Evolutionary conservation across 441 rosid species (phyloP), one percentile per base, ranked within the genome.

Genomic region (Lepidium campestre): DNA sequence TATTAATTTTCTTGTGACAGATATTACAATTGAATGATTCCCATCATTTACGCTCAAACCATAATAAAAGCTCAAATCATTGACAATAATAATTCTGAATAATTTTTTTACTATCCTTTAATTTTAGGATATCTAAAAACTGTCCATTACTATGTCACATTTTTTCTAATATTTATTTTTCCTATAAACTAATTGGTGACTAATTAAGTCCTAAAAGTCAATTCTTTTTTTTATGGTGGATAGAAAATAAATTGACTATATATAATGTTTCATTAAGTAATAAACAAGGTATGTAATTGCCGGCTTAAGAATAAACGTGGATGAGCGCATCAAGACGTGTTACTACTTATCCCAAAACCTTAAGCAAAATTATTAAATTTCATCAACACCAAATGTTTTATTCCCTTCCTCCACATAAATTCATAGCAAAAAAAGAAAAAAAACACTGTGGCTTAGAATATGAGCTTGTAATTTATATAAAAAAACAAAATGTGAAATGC

Each of bases 251-350:
- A 70, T 6, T 40, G 25, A 29, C 4, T 20, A 11, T 10, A 5
- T 52, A n/a, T 29, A 19, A 3, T 15, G 22, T 29, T 23, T 12
- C 6, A 37, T 11, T 5, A 62, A 54, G 34, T 54, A 34, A 54
- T 25, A 22, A 29, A 57, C 18, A 55, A 36, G 8, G 54, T 22
- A 39, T 40, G 60, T 34, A 61, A 44, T 53, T 37, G 42, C 8
- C 50, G 56, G 22, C 67, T 52, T 42, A 40, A 4, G 61, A 61
- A 60, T 60, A 22, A 41, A 70, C 67, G 71, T 65, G 62, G 71
- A 49, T 65, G 67, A 65, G 63, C 76, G 53, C 42, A 65, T 42
- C 55, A 42, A 72, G 25, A 23, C 76, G 65, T 71, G 54, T 64
- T 72, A 58, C 48, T 72, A 58, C 48, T 22, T 49, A 65, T 65